Evolutionary conservation across 2,329 filamentous ascomycete species (phyloP).

Genomic region (Sclerotinia trifoliorum): DNA sequence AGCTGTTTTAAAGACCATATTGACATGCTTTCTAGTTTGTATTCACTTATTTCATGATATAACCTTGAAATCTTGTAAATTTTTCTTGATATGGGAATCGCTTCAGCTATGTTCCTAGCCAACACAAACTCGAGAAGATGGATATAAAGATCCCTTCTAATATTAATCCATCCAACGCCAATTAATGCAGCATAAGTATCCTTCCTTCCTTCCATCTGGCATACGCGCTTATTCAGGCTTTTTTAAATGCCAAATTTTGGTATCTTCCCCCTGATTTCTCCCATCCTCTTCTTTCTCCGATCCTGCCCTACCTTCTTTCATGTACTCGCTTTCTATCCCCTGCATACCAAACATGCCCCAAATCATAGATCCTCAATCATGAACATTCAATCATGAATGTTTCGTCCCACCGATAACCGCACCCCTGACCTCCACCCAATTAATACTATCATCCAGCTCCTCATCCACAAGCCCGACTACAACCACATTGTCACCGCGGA

Average conservation of each 20-base stretch:
- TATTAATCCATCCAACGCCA: constrained; percentile 19
- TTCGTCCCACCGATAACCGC: constrained; percentile 81
- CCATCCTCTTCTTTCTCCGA: background rate
- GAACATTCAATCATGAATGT: constrained; percentile 52
- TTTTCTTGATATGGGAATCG: background rate
- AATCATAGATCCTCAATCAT: background rate
- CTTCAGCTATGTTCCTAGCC: background rate
- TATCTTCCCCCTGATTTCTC: background rate
- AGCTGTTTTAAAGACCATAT: background rate
- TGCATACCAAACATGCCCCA: background rate
- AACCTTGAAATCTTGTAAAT: background rate
- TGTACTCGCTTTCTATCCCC: background rate
- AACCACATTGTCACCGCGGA: constrained; percentile 92
- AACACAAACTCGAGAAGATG: background rate
- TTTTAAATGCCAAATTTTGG: constrained; percentile 17
- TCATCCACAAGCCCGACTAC: constrained; percentile 88
- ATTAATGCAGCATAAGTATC: constrained; percentile 15
- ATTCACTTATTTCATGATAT: background rate
- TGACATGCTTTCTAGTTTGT: background rate
- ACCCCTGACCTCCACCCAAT: constrained; percentile 89
- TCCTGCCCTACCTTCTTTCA: background rate
- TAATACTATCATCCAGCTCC: constrained; percentile 81
- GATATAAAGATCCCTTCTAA: constrained; percentile 2
- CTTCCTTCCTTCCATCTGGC: background rate
- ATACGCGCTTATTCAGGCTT: background rate